Percentiles rank a stretch among this genome's conserved stretches.
Conservation (phyloP, 768 basidiomycete species). For the Cubamyces sp. region DNA sequence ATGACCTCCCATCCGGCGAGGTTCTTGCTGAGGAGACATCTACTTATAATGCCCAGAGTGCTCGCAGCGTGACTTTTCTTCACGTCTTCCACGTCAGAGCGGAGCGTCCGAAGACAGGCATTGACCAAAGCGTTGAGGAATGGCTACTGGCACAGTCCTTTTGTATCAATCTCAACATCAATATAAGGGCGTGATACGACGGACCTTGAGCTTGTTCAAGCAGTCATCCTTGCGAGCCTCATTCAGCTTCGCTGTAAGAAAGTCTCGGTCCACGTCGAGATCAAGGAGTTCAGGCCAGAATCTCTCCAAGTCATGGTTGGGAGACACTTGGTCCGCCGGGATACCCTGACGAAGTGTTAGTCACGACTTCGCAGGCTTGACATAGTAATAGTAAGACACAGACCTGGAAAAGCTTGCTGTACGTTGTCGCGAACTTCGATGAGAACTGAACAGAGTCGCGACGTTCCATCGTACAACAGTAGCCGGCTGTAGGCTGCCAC, state of each 20-base stretch:
- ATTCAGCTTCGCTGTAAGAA: conserved; percentile 45
- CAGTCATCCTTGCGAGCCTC: conserved; percentile 53
- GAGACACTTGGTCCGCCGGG: conserved; percentile 46
- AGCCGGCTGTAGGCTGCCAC: neutral
- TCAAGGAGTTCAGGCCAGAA: conserved; percentile 60
- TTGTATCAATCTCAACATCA: conserved; percentile 14
- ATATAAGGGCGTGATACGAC: conserved; percentile 1
- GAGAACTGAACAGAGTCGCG: conserved; percentile 33
- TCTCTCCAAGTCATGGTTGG: conserved; percentile 45
- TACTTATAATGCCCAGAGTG: conserved; percentile 51
- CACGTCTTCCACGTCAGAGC: conserved; percentile 38
- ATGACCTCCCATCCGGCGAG: conserved; percentile 74
- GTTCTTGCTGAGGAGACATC: conserved; percentile 57
- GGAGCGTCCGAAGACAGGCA: conserved; percentile 47
- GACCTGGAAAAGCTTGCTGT: conserved; percentile 54
- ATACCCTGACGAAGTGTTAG: conserved; percentile 40
- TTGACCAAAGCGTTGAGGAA: conserved; percentile 51
- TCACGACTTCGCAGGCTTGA: neutral
- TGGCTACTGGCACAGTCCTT: conserved; percentile 46
- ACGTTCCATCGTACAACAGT: neutral
- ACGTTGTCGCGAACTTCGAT: conserved; percentile 52
- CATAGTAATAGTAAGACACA: conserved; percentile 2
- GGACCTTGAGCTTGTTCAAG: conserved; percentile 55
- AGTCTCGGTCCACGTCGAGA: conserved; percentile 55
- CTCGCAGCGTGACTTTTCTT: conserved; percentile 51